These are phyloP conservation scores for Dictyostelium citrinum DNA, from an alignment of 78 protist species.

Conservation along the genomic window DNA sequence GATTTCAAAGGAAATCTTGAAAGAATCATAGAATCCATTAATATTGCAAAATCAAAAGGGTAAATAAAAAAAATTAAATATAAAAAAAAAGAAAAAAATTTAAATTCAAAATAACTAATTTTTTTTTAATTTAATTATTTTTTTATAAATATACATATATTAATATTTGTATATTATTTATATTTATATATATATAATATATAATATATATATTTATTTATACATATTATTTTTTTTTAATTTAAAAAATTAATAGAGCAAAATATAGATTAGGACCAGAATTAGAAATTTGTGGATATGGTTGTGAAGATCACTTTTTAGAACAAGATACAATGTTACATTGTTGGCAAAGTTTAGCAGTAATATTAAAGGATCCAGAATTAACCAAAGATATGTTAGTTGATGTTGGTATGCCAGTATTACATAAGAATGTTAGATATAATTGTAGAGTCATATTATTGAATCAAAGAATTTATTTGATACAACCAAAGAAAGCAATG, in stretches of 20 bases:
- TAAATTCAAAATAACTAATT: background rate
- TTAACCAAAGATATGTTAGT: slow-evolving; percentile 80
- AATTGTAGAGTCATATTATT: slow-evolving; percentile 85
- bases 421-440: slow-evolving; percentile 84
- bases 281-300: slow-evolving; percentile 84
- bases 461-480: slow-evolving; percentile 65
- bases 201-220: too few species aligned
- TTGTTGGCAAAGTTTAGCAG: slow-evolving; percentile 78
- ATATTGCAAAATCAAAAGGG: slow-evolving; percentile 61
- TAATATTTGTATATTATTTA: too few species aligned
- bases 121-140: too few species aligned
- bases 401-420: slow-evolving; percentile 90
- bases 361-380: background rate
- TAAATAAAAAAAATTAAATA: background rate
- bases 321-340: slow-evolving; percentile 90
- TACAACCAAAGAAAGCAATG: slow-evolving; percentile 90
- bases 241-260: slow-evolving; percentile 29
- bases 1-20: slow-evolving; percentile 89
- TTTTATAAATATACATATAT: too few species aligned
- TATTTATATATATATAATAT: too few species aligned
- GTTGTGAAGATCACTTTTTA: slow-evolving; percentile 89
- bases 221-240: too few species aligned
- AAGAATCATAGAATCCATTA: slow-evolving; percentile 69
- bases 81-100: background rate
- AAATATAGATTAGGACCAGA: slow-evolving; percentile 82